Evolutionary conservation across 2,329 filamentous ascomycete species (phyloP), one percentile per base, ranked within the genome.

Genomic region (Diplodia scrobiculata): DNA sequence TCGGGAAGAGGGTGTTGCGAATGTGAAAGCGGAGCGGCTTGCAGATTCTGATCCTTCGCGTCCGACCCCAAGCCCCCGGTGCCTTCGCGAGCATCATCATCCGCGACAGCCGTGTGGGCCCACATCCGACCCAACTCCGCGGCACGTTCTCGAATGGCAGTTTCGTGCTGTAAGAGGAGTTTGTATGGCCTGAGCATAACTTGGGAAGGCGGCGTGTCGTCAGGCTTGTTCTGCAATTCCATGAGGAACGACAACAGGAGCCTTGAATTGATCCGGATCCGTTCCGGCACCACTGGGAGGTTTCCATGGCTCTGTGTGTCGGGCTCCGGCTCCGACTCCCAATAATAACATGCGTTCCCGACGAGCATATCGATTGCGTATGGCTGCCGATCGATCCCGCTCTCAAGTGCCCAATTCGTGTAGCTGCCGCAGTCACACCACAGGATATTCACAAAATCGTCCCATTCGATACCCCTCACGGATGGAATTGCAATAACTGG

Each of bases 151-250:
- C 54, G 54, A 32, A 45, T 58, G 11, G 17, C 9, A 1, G 1
- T 29, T 59, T 59, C 54, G 36, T 59, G 21, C 1, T 47, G 36
- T 11, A 59, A 3, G 3, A 59, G 25, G n/a, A 29, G 3, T 14
- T 59, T 59, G 54, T 59, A 59, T 7, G 54, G 54, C 36, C 38
- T 38, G 5, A 59, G 19, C 0, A 59, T 47, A 4, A 59, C 54
- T 1, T 3, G 13, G 11, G 36, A 45, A 13, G 2, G 29, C 11
- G 19, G 0, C 4, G 11, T 9, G 5, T 11, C 36, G 25, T 29
- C 38, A 21, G 5, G 2, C 5, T 2, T 25, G 10, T 13, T n/a
- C 27, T 29, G 3, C 27, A 29, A 29, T 7, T 29, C 3, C 27
- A 29, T 29, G 27, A 59, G 6, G 21, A 59, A 47, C 1, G 19